Percentiles rank a stretch among this genome's conserved stretches.
These are phyloP conservation scores for Lonicera japonica DNA, from an alignment of 129 eudicot species.

Conservation along the genomic window DNA sequence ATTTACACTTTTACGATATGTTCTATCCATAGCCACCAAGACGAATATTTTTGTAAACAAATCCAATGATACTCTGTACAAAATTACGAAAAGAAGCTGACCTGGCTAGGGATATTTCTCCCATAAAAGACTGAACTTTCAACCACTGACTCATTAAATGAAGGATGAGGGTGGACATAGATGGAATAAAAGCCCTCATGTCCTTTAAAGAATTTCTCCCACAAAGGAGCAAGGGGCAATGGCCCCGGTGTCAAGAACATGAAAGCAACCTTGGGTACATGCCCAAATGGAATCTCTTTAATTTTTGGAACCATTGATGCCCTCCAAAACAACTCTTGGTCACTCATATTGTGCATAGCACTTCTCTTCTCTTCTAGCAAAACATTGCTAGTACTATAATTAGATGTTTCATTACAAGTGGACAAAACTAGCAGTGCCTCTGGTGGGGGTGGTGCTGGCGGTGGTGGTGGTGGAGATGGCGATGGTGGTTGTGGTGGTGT, in stretches of 20 bases:
- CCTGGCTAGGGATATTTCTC: slow-evolving; percentile 36
- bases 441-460: not conserved
- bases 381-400: not conserved
- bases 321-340: slow-evolving; percentile 45
- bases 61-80: no score
- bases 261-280: slow-evolving; percentile 35
- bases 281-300: slow-evolving; percentile 12
- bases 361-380: slow-evolving; percentile 9
- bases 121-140: slow-evolving; percentile 20
- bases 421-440: not conserved
- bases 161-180: slow-evolving; percentile 31
- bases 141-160: slow-evolving; percentile 15
- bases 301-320: slow-evolving; percentile 36
- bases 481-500: slow-evolving; percentile 8
- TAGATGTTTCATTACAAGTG: slow-evolving; percentile 1
- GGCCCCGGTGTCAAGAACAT: slow-evolving; percentile 42
- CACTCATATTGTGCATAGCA: slow-evolving; percentile 44
- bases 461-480: slow-evolving; percentile 3
- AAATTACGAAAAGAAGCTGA: not conserved
- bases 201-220: slow-evolving; percentile 36
- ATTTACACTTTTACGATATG: not conserved
- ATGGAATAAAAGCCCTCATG: slow-evolving; percentile 28
- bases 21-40: no score
- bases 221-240: slow-evolving; percentile 29
- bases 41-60: no score